Conservation (phyloP, 2,329 filamentous ascomycete genomes). For the Akanthomyces uredinophilus region DNA sequence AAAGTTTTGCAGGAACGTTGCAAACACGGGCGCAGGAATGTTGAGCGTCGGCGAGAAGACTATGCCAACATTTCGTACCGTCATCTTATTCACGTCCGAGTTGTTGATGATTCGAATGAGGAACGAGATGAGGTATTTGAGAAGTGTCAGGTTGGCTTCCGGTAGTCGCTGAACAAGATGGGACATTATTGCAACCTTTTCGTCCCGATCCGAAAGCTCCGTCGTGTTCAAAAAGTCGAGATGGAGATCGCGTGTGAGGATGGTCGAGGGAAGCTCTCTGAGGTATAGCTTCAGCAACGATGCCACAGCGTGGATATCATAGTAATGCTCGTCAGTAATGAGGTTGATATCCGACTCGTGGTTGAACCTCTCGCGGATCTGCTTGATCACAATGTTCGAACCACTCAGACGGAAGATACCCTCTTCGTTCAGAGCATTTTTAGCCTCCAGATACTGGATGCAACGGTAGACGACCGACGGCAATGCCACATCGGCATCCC, state of each 20-base stretch:
- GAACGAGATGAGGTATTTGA: constrained; percentile 82
- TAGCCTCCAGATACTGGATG: constrained; percentile 83
- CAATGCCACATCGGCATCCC: constrained; percentile 67
- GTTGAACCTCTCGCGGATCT: constrained; percentile 88
- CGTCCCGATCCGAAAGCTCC: constrained; percentile 66
- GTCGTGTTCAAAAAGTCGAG: constrained; percentile 81
- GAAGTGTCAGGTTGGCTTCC: constrained; percentile 69
- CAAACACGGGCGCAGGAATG: constrained; percentile 91
- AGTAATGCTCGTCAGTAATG: constrained; percentile 73
- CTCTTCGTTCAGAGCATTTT: constrained; percentile 78
- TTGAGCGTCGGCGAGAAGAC: constrained; percentile 97
- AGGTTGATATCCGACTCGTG: constrained; percentile 87
- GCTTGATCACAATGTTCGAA: constrained; percentile 92
- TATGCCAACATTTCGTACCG: constrained; percentile 92
- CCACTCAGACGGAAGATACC: constrained; percentile 95
- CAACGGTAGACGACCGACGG: constrained; percentile 94
- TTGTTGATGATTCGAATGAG: constrained; percentile 91
- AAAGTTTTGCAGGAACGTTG: constrained; percentile 88
- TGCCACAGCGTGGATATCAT: constrained; percentile 94
- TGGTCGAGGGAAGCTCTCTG: constrained; percentile 83
- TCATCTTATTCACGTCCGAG: constrained; percentile 93
- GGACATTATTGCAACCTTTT: constrained; percentile 73
- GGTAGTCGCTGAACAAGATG: constrained; percentile 77
- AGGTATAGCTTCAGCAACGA: constrained; percentile 92
- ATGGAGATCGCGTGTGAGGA: constrained; percentile 86